phyloP scores from a whole-genome alignment of 140 eudicot genomes.

The Senecio squalidus region DNA sequence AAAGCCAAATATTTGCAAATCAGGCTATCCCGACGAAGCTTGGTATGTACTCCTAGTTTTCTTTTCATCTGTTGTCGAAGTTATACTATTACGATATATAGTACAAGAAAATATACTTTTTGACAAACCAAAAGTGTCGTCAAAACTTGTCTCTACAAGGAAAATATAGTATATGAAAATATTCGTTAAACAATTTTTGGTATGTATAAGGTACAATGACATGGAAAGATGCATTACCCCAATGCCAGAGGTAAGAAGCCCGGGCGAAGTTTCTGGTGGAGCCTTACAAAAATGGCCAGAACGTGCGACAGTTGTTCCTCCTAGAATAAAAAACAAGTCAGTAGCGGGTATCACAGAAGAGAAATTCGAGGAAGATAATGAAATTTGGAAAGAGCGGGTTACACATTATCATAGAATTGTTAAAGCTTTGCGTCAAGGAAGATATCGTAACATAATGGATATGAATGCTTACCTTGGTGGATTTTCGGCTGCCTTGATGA shows the following conservation, averaged over 20 bases:
- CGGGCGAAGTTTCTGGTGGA: constrained; percentile 78
- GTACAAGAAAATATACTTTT: no score
- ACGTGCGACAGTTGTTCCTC: constrained; percentile 73
- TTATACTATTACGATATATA: not conserved
- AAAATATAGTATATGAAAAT: not conserved
- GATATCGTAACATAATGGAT: constrained; percentile 74
- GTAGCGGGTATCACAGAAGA: constrained; percentile 46
- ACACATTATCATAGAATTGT: constrained; percentile 51
- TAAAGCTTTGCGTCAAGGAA: constrained; percentile 42
- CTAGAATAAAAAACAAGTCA: constrained; percentile 59
- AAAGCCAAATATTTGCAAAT: constrained; percentile 70
- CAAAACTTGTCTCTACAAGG: no score
- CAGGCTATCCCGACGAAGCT: constrained; percentile 68
- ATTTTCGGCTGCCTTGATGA: constrained; percentile 71
- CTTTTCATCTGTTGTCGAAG: not conserved
- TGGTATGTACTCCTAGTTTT: constrained; percentile 45
- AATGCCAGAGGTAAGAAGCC: constrained; percentile 61
- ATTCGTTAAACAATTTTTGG: not conserved
- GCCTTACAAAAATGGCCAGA: constrained; percentile 80
- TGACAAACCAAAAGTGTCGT: no score
- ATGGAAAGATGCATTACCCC: constrained; percentile 78
- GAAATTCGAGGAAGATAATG: constrained; percentile 53
- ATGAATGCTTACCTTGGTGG: constrained; percentile 96
- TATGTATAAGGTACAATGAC: constrained; percentile 63
- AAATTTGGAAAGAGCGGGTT: constrained; percentile 62